phyloP scores from a whole-genome alignment of 163 green algal genomes.

The Scenedesmus sp. region DNA sequence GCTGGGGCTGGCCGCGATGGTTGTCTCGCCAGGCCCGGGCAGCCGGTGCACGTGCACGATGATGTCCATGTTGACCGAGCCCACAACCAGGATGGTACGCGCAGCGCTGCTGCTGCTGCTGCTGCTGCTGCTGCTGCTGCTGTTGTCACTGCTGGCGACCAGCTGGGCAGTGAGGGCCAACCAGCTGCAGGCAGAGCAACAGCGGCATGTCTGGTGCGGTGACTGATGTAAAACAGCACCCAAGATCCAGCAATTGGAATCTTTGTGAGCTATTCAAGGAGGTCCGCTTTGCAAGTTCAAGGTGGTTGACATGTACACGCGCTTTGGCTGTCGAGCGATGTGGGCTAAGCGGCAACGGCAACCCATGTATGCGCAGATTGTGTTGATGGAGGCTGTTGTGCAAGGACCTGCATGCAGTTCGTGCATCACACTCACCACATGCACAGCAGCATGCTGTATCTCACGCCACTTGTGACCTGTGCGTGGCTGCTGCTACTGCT shows the following conservation, averaged over 20 bases:
- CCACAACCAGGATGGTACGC: conserved; percentile 36
- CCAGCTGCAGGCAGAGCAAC: neutral
- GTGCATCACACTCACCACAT: too few species aligned
- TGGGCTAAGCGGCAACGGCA: too few species aligned
- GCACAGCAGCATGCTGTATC: too few species aligned
- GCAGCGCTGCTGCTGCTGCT: neutral
- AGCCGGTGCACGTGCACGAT: conserved; percentile 43
- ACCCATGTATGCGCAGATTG: too few species aligned
- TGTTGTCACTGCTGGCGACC: neutral
- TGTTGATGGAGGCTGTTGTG: too few species aligned
- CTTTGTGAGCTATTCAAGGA: too few species aligned
- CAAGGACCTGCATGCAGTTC: too few species aligned
- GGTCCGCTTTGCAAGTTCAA: too few species aligned
- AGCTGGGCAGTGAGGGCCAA: neutral
- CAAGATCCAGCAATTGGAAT: too few species aligned
- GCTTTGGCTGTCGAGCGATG: too few species aligned
- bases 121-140: neutral
- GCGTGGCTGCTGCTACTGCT: neutral
- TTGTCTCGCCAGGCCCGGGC: conserved; percentile 30
- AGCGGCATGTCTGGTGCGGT: neutral
- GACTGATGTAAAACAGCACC: too few species aligned
- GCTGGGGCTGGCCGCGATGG: neutral
- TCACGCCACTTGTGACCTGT: neutral
- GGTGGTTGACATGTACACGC: too few species aligned
- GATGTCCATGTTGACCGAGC: conserved; percentile 46